These are phyloP conservation scores for Lepiota venenata DNA, from an alignment of 768 basidiomycete species.

Conservation along the genomic window DNA sequence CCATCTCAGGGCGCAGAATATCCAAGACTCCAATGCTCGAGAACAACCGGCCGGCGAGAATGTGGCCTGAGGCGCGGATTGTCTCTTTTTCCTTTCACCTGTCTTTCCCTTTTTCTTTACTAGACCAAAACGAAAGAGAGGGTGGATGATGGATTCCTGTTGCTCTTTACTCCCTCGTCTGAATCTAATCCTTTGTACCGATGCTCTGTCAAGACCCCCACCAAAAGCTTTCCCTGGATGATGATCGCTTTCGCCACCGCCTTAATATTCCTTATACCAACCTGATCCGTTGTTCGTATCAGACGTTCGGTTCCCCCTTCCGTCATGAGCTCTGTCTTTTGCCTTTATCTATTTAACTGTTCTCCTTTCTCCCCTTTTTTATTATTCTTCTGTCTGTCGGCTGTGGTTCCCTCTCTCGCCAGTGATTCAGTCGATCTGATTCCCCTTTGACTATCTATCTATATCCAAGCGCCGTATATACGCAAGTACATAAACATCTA, in stretches of 20 bases:
- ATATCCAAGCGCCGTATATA: slow-evolving; percentile 1
- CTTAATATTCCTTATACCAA: no score
- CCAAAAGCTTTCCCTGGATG: no score
- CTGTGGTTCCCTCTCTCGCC: neutral
- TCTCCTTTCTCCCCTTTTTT: neutral
- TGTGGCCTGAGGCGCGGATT: neutral
- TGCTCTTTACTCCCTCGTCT: neutral
- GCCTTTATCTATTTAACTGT: neutral
- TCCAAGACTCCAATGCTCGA: slow-evolving; percentile 5
- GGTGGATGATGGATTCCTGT: neutral
- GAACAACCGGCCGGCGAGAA: neutral
- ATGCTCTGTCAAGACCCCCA: no score
- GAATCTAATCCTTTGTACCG: no score
- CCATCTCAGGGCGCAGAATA: neutral
- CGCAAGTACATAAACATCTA: neutral
- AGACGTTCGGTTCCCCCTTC: slow-evolving; percentile 1
- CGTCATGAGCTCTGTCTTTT: neutral
- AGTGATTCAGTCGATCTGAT: slow-evolving; percentile 2
- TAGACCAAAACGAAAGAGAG: neutral
- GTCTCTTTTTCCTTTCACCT: no score
- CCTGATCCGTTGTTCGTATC: slow-evolving; percentile 13
- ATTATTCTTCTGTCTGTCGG: neutral
- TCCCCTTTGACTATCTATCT: neutral
- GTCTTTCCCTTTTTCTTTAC: slow-evolving; percentile 2
- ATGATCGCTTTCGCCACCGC: no score